Percentiles rank a stretch among this genome's conserved stretches.
Evolutionary conservation across 1,284 basidiomycete genomes (phyloP).

Genomic region (Malassezia psittaci): DNA sequence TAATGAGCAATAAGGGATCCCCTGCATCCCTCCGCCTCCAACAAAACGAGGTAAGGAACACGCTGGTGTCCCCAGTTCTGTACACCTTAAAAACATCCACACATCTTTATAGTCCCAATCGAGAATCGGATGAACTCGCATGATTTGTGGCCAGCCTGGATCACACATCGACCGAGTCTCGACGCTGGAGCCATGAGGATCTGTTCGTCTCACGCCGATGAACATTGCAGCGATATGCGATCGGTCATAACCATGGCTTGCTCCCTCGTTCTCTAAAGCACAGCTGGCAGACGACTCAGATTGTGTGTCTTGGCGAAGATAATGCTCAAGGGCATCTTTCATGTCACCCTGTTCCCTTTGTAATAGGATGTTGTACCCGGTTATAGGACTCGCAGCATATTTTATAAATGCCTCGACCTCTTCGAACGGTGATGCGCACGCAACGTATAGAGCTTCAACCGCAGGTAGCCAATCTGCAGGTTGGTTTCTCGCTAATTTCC

Average conservation of each 20-base stretch:
- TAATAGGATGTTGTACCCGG: conserved; percentile 68
- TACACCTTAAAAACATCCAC: conserved; percentile 71
- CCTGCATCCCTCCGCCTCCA: conserved; percentile 19
- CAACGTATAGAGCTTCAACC: conserved; percentile 75
- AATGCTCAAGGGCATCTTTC: conserved; percentile 66
- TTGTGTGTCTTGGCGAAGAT: conserved; percentile 45
- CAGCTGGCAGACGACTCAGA: no score
- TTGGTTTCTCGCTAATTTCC: conserved; percentile 23
- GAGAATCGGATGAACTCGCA: conserved; percentile 88
- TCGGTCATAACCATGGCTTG: no score
- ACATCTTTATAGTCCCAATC: conserved; percentile 84
- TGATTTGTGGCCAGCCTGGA: conserved; percentile 70
- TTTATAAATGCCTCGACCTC: conserved; percentile 75
- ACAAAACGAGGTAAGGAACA: conserved; percentile 13
- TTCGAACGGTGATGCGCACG: conserved; percentile 75
- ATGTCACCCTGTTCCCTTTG: conserved; percentile 69
- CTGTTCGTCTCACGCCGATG: conserved; percentile 73
- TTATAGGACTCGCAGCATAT: conserved; percentile 50
- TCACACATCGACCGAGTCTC: conserved; percentile 28
- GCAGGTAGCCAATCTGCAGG: conserved; percentile 47
- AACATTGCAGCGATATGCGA: conserved; percentile 61
- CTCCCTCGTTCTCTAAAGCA: no score
- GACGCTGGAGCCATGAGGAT: conserved; percentile 64
- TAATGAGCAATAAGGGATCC: conserved; percentile 62
- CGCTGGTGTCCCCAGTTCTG: conserved; percentile 53